These are phyloP conservation scores for Pythium phragmitis DNA, from an alignment of 352 stramenopile species.

Conservation along the genomic window DNA sequence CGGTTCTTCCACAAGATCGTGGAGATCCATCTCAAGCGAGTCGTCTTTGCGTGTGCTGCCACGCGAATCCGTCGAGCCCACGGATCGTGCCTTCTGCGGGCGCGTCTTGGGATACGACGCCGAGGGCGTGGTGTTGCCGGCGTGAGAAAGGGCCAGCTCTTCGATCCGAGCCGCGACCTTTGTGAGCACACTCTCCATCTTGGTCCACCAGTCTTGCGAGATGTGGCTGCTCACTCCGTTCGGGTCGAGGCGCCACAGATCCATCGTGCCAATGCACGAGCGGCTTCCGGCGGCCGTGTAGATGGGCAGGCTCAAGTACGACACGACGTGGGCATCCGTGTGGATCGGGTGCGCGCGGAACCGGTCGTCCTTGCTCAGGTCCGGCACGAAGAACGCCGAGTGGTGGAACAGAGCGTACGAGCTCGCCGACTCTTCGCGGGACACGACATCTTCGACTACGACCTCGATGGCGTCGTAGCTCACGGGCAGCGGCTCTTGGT, in stretches of 20 bases:
- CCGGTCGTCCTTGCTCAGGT: conserved; percentile 58
- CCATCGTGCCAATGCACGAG: conserved; percentile 61
- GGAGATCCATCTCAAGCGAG: conserved; percentile 56
- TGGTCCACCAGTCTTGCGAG: conserved; percentile 56
- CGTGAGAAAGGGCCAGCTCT: conserved; percentile 32
- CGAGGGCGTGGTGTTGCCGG: conserved; percentile 34
- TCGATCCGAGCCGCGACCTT: conserved; percentile 51
- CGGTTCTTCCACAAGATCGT: conserved; percentile 53
- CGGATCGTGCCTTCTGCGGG: conserved; percentile 42
- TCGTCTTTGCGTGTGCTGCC: conserved; percentile 57
- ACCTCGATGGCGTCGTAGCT: conserved; percentile 36
- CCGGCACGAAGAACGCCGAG: conserved; percentile 63
- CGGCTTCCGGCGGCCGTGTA: conserved; percentile 38
- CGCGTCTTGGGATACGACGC: conserved; percentile 44
- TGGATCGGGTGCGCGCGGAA: conserved; percentile 68
- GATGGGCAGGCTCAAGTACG: conserved; percentile 71
- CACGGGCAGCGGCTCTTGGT: conserved; percentile 37
- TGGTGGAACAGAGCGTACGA: conserved; percentile 67
- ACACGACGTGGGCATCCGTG: conserved; percentile 55
- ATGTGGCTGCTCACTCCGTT: conserved; percentile 57
- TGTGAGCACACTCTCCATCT: conserved; percentile 33
- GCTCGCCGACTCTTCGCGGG: conserved; percentile 67
- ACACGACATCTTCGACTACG: conserved; percentile 52
- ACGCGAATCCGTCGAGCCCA: conserved; percentile 52
- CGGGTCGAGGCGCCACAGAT: conserved; percentile 60